phyloP scores from a whole-genome alignment of 345 rosid species.

The Salix exigua region DNA sequence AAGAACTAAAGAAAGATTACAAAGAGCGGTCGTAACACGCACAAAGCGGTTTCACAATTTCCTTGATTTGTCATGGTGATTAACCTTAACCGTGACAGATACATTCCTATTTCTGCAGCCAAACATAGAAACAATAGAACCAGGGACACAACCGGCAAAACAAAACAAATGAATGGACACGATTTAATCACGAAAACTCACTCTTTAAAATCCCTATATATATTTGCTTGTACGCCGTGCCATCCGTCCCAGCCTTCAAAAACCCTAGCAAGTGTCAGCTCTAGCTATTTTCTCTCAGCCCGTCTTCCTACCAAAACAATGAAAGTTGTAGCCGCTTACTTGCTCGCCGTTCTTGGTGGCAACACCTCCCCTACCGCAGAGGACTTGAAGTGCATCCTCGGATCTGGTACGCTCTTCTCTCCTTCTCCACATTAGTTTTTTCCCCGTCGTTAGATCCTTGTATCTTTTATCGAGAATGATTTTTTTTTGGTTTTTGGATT shows the following conservation, averaged over 20 bases:
- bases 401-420: slow-evolving; percentile 45
- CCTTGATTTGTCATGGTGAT: background rate
- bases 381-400: slow-evolving; percentile 59
- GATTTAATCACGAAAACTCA: background rate
- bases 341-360: slow-evolving; percentile 73
- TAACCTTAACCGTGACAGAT: background rate
- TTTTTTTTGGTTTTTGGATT: background rate
- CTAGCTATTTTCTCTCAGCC: background rate
- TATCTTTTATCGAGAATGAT: background rate
- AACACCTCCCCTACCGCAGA: slow-evolving; percentile 47
- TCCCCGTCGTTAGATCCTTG: background rate
- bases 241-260: background rate
- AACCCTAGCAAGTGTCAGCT: background rate
- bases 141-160: background rate
- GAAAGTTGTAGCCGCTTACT: slow-evolving; percentile 76
- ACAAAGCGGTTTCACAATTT: too few species aligned
- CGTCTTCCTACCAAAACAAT: slow-evolving; percentile 21
- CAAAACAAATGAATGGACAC: background rate
- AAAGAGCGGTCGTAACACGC: too few species aligned
- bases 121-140: background rate
- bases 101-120: background rate
- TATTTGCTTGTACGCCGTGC: background rate
- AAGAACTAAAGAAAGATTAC: too few species aligned
- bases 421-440: background rate
- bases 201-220: background rate